Evolutionary conservation across 2,329 filamentous ascomycete species (phyloP).

Genomic region (Sclerotinia sclerotiorum): DNA sequence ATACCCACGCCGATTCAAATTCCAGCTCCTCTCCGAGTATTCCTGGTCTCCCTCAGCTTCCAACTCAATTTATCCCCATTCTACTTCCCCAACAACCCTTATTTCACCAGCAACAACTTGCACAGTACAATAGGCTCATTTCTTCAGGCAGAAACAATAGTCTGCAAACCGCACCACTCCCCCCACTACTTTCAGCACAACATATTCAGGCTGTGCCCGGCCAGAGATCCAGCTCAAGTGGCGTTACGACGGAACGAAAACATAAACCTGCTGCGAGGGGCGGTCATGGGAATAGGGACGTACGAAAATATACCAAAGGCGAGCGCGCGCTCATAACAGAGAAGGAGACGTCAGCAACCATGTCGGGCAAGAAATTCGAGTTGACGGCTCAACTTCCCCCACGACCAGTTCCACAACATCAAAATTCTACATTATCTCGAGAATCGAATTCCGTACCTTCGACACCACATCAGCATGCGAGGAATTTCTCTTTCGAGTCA

Average conservation of each 20-base stretch:
- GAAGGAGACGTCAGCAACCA: slow-evolving; percentile 49
- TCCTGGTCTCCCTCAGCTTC: slow-evolving; percentile 37
- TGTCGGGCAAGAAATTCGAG: slow-evolving; percentile 40
- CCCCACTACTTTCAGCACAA: slow-evolving; percentile 55
- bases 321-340: slow-evolving; percentile 61
- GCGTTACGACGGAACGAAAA: slow-evolving; percentile 36
- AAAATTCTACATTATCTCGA: slow-evolving; percentile 52
- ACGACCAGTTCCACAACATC: slow-evolving; percentile 45
- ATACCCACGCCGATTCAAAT: slow-evolving; percentile 36
- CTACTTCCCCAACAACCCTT: slow-evolving; percentile 59
- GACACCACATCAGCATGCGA: slow-evolving; percentile 85
- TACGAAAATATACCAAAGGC: slow-evolving; percentile 57
- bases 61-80: slow-evolving; percentile 55
- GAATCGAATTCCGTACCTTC: slow-evolving; percentile 91
- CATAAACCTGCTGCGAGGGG: slow-evolving; percentile 51
- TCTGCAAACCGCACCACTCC: slow-evolving; percentile 56
- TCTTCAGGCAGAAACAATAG: slow-evolving; percentile 52
- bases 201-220: slow-evolving; percentile 55
- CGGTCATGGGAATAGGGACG: slow-evolving; percentile 60
- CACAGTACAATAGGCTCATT: slow-evolving; percentile 65
- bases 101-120: slow-evolving; percentile 61
- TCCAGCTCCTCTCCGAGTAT: slow-evolving; percentile 33
- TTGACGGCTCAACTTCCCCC: slow-evolving; percentile 35
- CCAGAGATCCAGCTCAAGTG: slow-evolving; percentile 55
- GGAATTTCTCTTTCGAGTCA: slow-evolving; percentile 78